Evolutionary conservation across 805 yeast genomes (phyloP).

Genomic region (Blastobotrys americana): DNA sequence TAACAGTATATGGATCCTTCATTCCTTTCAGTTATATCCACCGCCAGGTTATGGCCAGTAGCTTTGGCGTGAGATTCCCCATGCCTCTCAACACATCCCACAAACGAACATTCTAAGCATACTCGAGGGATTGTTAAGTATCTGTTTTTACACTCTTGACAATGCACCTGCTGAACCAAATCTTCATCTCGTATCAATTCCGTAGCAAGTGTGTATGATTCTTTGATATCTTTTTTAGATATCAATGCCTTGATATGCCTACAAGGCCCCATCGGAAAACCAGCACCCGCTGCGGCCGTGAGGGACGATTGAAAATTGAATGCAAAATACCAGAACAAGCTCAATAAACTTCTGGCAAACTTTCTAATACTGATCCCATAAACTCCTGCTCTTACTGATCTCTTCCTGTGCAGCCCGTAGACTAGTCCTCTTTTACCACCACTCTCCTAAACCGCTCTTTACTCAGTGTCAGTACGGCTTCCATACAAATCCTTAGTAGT

Average conservation of each 20-base stretch:
- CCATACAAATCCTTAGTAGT: too few relatives aligned
- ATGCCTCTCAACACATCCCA: slow-evolving; percentile 15
- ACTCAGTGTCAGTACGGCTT: too few relatives aligned
- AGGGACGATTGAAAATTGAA: too few relatives aligned
- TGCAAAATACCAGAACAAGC: too few relatives aligned
- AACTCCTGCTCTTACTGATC: too few relatives aligned
- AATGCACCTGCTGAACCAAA: neutral
- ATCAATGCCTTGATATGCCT: neutral
- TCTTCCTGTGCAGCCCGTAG: too few relatives aligned
- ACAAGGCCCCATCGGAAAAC: neutral
- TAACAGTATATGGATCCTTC: slow-evolving; percentile 67
- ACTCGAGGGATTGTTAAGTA: slow-evolving; percentile 2
- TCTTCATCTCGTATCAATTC: neutral
- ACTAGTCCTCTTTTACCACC: too few relatives aligned
- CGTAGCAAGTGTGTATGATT: neutral
- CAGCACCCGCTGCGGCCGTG: too few relatives aligned
- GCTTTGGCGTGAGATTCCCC: slow-evolving; percentile 9
- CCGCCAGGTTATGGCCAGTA: slow-evolving; percentile 40
- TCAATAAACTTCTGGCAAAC: too few relatives aligned
- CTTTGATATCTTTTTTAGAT: neutral
- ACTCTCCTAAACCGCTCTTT: too few relatives aligned
- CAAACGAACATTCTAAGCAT: slow-evolving; percentile 18
- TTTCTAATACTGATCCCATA: too few relatives aligned
- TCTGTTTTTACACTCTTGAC: neutral
- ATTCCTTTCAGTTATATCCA: slow-evolving; percentile 43